A percentile compares a stretch with the other conserved stretches of the same genome.
Evolutionary conservation across 2,329 filamentous ascomycete species (phyloP).

Genomic region (Cryphonectria naterciae): DNA sequence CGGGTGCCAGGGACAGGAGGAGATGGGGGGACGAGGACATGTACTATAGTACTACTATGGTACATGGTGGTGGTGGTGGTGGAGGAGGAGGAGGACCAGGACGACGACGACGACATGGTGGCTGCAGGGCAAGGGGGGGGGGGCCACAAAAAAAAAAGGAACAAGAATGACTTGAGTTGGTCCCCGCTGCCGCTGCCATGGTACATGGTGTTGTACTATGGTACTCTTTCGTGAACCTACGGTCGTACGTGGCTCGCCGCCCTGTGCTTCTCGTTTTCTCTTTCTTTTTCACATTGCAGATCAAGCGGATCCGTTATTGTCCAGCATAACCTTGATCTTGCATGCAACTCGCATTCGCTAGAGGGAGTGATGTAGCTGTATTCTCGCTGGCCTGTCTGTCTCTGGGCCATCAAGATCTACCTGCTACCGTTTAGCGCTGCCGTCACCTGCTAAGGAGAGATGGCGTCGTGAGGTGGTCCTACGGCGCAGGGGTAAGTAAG

Average conservation of each 20-base stretch:
- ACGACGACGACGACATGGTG: background rate
- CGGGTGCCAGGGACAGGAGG: constrained; percentile 28
- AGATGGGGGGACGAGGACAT: background rate
- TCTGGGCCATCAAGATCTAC: background rate
- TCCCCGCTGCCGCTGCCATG: background rate
- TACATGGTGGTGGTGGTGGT: background rate
- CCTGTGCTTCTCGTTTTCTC: background rate
- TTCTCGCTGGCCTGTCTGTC: background rate
- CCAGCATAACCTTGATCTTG: background rate
- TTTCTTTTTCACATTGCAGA: background rate
- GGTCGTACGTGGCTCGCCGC: background rate
- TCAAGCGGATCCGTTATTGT: background rate
- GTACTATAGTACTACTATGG: background rate
- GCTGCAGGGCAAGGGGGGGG: background rate
- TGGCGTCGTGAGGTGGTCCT: background rate
- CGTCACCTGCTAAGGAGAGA: background rate
- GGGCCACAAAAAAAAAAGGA: background rate
- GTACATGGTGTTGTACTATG: background rate
- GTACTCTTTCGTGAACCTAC: background rate
- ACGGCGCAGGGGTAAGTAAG: background rate
- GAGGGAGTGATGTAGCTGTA: background rate
- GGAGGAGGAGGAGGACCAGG: background rate
- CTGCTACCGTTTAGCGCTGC: background rate
- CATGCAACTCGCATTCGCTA: constrained; percentile 1
- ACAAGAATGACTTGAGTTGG: background rate